These are phyloP conservation scores for Auriscalpium vulgare DNA, from an alignment of 768 basidiomycete genomes.

Conservation along the genomic window DNA sequence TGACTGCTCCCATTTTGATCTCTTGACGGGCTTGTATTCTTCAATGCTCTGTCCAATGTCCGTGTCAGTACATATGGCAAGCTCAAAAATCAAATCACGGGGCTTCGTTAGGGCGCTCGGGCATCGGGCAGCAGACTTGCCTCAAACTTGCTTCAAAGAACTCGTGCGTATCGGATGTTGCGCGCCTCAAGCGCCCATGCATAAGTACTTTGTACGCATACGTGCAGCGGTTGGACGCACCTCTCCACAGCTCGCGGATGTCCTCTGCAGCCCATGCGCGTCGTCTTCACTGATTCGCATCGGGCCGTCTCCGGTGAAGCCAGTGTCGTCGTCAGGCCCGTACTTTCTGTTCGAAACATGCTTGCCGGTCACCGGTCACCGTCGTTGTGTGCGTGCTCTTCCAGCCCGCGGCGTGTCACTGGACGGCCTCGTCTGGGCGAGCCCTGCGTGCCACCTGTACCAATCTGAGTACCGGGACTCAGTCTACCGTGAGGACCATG, in stretches of 20 bases:
- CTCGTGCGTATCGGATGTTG: slow-evolving; percentile 36
- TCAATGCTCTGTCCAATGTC: too few relatives aligned
- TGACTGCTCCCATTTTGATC: too few relatives aligned
- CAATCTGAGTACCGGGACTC: too few relatives aligned
- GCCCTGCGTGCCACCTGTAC: too few relatives aligned
- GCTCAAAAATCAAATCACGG: too few relatives aligned
- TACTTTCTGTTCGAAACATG: slow-evolving; percentile 40
- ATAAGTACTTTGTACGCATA: slow-evolving; percentile 21
- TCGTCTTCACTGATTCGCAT: slow-evolving; percentile 35
- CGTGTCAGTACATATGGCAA: too few relatives aligned
- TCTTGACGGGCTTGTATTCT: too few relatives aligned
- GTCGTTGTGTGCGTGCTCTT: slow-evolving; percentile 31
- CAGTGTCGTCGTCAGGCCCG: slow-evolving; percentile 34
- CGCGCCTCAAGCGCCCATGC: too few relatives aligned
- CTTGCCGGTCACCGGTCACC: slow-evolving; percentile 28
- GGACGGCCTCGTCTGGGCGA: slow-evolving; percentile 31
- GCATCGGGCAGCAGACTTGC: too few relatives aligned
- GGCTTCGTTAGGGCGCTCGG: slow-evolving; percentile 13
- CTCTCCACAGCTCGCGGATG: not conserved
- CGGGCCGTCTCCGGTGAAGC: slow-evolving; percentile 42
- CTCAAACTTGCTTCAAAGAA: too few relatives aligned
- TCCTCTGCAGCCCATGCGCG: slow-evolving; percentile 28
- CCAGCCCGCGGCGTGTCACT: slow-evolving; percentile 38
- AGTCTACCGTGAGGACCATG: too few relatives aligned
- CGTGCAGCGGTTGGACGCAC: slow-evolving; percentile 11